Percentiles rank a stretch among this genome's conserved stretches.
Conservation (phyloP, 1,139 yeast species). For the Protomyces gravidus region DNA sequence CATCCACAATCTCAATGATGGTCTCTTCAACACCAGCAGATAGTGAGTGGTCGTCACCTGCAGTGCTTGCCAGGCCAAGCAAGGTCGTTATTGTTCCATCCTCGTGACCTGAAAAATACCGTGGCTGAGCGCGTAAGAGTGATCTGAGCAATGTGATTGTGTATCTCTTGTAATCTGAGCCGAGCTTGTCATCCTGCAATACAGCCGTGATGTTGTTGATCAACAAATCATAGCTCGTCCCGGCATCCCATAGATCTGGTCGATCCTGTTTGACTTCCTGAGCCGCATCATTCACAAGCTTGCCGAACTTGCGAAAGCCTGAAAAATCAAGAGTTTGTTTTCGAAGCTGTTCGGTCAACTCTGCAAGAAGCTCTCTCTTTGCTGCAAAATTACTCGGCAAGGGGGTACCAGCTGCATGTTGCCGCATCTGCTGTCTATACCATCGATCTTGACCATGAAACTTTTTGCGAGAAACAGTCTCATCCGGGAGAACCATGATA, state of each 20-base stretch:
- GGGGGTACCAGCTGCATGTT: conserved; percentile 16
- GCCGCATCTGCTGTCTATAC: conserved; percentile 28
- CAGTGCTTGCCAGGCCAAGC: conserved; percentile 8
- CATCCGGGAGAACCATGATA: neutral
- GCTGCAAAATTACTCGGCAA: conserved; percentile 22
- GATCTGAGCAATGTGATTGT: conserved; percentile 12
- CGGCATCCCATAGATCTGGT: conserved; percentile 29
- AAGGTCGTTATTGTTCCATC: conserved; percentile 4
- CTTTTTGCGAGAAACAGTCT: neutral
- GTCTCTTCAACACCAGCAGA: conserved; percentile 29
- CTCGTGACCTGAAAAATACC: conserved; percentile 28
- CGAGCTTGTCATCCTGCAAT: neutral
- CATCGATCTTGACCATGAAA: conserved; percentile 22
- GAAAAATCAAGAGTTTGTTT: conserved; percentile 17
- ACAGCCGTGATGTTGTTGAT: conserved; percentile 1
- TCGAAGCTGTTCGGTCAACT: conserved; percentile 7
- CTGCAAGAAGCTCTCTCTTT: conserved; percentile 10
- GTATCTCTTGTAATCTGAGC: conserved; percentile 22
- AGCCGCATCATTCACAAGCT: conserved; percentile 21
- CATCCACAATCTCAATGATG: conserved; percentile 13
- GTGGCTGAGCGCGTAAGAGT: conserved; percentile 25
- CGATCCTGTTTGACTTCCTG: neutral
- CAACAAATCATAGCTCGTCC: conserved; percentile 24
- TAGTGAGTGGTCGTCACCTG: conserved; percentile 2
- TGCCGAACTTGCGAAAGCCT: conserved; percentile 25